phyloP scores from a whole-genome alignment of 768 basidiomycete genomes.

The Psilocybe tampanensis region DNA sequence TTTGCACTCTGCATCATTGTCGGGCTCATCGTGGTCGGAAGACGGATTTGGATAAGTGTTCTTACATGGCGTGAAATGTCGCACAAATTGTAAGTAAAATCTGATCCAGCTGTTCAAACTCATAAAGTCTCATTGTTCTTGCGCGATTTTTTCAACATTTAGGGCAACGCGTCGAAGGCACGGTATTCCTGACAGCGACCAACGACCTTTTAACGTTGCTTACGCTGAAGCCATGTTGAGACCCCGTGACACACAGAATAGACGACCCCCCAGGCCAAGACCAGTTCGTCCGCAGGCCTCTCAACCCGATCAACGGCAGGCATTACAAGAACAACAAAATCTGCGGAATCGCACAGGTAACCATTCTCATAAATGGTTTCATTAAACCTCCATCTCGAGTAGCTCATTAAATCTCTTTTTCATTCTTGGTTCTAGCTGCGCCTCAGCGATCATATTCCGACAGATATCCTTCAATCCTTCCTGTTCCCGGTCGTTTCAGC shows the following conservation, averaged over 20 bases:
- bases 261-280: slow-evolving; percentile 29
- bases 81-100: slow-evolving; percentile 59
- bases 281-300: slow-evolving; percentile 27
- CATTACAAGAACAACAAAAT: slow-evolving; percentile 42
- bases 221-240: slow-evolving; percentile 67
- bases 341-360: slow-evolving; percentile 49
- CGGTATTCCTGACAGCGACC: slow-evolving; percentile 84
- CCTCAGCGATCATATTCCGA: slow-evolving; percentile 8
- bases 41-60: slow-evolving; percentile 46
- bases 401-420: not conserved
- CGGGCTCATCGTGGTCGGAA: slow-evolving; percentile 36
- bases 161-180: slow-evolving; percentile 76
- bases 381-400: not conserved
- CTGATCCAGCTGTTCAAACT: not conserved
- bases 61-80: slow-evolving; percentile 63
- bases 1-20: slow-evolving; percentile 38
- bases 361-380: slow-evolving; percentile 15
- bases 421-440: slow-evolving; percentile 6
- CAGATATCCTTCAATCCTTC: slow-evolving; percentile 9
- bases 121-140: slow-evolving; percentile 12
- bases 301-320: slow-evolving; percentile 37
- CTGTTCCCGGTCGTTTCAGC: slow-evolving; percentile 23
- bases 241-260: slow-evolving; percentile 55
- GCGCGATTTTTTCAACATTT: slow-evolving; percentile 12
- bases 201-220: slow-evolving; percentile 86